Conservation (phyloP, 495 filamentous ascomycete species). For the Beverwykella pulmonaria region DNA sequence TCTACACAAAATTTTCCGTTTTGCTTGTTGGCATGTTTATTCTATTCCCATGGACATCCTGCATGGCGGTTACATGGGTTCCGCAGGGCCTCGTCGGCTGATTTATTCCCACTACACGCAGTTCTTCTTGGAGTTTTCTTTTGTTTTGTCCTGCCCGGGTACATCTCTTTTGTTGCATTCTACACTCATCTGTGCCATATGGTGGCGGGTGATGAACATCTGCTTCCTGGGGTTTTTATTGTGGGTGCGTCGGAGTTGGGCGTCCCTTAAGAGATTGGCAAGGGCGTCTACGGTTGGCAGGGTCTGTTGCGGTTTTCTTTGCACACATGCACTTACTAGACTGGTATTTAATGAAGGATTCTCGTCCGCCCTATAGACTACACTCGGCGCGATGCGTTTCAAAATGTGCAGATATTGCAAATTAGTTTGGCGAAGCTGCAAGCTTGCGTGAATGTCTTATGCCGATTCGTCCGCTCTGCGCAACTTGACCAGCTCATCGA, state of each 20-base stretch:
- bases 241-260: constrained; percentile 24
- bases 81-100: constrained; percentile 1
- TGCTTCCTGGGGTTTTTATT: neutral
- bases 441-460: neutral
- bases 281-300: constrained; percentile 34
- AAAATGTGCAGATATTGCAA: constrained; percentile 13
- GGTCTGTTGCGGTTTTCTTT: constrained; percentile 17
- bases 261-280: constrained; percentile 30
- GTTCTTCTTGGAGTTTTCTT: constrained; percentile 13
- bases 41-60: constrained; percentile 8
- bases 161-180: constrained; percentile 27
- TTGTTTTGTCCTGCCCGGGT: constrained; percentile 6
- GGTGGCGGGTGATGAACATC: neutral
- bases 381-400: constrained; percentile 10
- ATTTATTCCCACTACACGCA: constrained; percentile 8
- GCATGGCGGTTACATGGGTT: constrained; percentile 18
- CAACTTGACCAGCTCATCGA: no score
- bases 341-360: constrained; percentile 41
- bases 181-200: constrained; percentile 11
- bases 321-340: constrained; percentile 30
- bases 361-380: constrained; percentile 31
- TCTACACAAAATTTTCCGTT: constrained; percentile 30
- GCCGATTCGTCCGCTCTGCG: neutral
- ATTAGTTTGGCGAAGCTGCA: neutral
- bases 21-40: constrained; percentile 14